Percentiles rank a stretch among this genome's conserved stretches.
Evolutionary conservation across 2,329 filamentous ascomycete genomes (phyloP).

Genomic region (Pyrenophora graminea): DNA sequence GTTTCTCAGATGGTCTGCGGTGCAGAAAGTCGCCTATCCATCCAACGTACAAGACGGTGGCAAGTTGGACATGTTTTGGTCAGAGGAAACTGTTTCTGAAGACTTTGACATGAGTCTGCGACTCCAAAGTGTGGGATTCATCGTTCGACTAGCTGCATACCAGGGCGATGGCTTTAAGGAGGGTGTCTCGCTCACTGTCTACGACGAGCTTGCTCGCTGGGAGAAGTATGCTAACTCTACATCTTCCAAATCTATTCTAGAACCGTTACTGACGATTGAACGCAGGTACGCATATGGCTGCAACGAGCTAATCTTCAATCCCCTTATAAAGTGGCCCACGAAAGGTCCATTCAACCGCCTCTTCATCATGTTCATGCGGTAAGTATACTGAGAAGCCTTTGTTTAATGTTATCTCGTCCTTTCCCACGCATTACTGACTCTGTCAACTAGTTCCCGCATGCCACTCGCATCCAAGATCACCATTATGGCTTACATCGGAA

Average conservation of each 20-base stretch:
- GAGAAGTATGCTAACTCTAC: slow-evolving; percentile 55
- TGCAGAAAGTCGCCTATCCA: slow-evolving; percentile 59
- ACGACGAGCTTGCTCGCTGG: slow-evolving; percentile 73
- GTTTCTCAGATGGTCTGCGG: slow-evolving; percentile 69
- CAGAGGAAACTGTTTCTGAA: slow-evolving; percentile 74
- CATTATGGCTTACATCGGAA: slow-evolving; percentile 71
- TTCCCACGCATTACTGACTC: not conserved
- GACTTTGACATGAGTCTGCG: slow-evolving; percentile 78
- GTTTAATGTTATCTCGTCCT: not conserved
- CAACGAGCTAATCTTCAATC: slow-evolving; percentile 72
- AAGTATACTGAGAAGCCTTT: not conserved
- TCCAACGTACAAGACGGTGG: slow-evolving; percentile 39
- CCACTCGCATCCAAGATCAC: slow-evolving; percentile 70
- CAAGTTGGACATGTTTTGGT: slow-evolving; percentile 70
- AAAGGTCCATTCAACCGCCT: slow-evolving; percentile 68
- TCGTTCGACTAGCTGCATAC: slow-evolving; percentile 71
- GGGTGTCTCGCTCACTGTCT: slow-evolving; percentile 73
- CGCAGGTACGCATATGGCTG: slow-evolving; percentile 65
- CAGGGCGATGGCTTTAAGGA: slow-evolving; percentile 73
- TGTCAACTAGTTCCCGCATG: slow-evolving; percentile 55
- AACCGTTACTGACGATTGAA: slow-evolving; percentile 1
- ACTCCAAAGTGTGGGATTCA: slow-evolving; percentile 69
- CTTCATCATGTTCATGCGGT: slow-evolving; percentile 62
- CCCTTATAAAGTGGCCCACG: slow-evolving; percentile 64
- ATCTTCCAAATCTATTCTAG: not conserved